These are phyloP conservation scores for Backusella tuberculispora DNA, from an alignment of 192 early-diverging fungal species.

Conservation along the genomic window DNA sequence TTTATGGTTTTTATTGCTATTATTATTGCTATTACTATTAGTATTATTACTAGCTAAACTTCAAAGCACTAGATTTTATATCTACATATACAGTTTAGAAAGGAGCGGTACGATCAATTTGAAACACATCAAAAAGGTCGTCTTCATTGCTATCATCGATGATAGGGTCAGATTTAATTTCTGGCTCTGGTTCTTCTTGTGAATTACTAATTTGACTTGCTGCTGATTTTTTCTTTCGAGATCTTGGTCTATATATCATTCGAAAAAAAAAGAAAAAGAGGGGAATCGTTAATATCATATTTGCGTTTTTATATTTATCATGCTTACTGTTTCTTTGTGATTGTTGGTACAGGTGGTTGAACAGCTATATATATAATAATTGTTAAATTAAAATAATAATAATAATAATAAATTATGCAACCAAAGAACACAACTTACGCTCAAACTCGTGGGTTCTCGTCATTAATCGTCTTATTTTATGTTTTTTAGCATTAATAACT, in stretches of 20 bases:
- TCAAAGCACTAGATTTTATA: neutral
- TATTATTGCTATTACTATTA: neutral
- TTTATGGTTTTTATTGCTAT: too few species aligned
- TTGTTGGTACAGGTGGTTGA: neutral
- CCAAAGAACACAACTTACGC: neutral
- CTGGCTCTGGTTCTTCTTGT: neutral
- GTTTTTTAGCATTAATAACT: neutral
- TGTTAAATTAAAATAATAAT: too few species aligned
- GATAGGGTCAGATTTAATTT: neutral
- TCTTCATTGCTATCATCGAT: neutral
- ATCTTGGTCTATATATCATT: neutral
- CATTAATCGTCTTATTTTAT: neutral
- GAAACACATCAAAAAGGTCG: neutral
- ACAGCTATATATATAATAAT: neutral
- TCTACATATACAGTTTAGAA: neutral
- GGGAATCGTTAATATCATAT: too few species aligned
- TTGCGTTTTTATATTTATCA: too few species aligned
- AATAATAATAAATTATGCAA: neutral
- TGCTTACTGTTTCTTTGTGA: neutral
- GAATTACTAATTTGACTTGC: neutral
- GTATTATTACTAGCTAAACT: neutral
- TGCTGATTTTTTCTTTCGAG: neutral
- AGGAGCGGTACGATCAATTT: slow-evolving; percentile 7
- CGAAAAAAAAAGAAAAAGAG: too few species aligned
- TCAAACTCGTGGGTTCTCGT: neutral